Conservation (phyloP, 2,329 filamentous ascomycete species). For the Fusarium sp. region DNA sequence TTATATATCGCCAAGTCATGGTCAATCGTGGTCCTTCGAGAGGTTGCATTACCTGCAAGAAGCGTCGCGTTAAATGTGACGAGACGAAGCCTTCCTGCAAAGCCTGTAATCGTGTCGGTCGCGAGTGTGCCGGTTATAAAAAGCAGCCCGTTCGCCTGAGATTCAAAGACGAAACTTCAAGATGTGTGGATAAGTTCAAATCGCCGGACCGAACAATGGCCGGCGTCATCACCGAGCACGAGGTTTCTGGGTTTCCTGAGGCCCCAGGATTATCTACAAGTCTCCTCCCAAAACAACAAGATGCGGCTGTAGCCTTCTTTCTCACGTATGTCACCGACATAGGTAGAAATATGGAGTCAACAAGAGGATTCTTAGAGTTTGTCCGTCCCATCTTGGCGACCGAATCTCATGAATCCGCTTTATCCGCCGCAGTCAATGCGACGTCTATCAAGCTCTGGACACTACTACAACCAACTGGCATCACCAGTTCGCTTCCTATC, state of each 20-base stretch:
- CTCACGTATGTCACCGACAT: constrained; percentile 28
- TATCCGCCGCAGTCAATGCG: constrained; percentile 10
- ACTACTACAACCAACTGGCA: not conserved
- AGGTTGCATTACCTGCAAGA: constrained; percentile 33
- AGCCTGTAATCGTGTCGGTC: constrained; percentile 18
- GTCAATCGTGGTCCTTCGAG: constrained; percentile 30
- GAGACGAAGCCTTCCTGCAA: constrained; percentile 25
- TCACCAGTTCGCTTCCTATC: fast-evolving
- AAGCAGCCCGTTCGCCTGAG: not conserved
- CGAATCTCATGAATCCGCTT: constrained; percentile 4
- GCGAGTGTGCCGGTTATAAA: constrained; percentile 27
- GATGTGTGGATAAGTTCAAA: not conserved
- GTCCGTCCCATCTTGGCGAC: constrained; percentile 11
- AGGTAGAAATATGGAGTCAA: constrained; percentile 25
- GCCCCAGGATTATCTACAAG: not conserved
- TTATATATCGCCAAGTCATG: not conserved
- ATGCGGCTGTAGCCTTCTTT: constrained; percentile 26
- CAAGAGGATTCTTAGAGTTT: constrained; percentile 31
- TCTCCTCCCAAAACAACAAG: not conserved
- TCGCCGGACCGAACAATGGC: fast-evolving
- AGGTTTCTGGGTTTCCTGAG: fast-evolving
- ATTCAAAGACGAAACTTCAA: constrained; percentile 24
- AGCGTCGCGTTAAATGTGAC: constrained; percentile 34
- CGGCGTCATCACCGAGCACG: fast-evolving
- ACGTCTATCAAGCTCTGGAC: constrained; percentile 15